These are phyloP conservation scores for Macroventuria anomochaeta DNA, from an alignment of 2,329 filamentous ascomycete species.

Conservation along the genomic window DNA sequence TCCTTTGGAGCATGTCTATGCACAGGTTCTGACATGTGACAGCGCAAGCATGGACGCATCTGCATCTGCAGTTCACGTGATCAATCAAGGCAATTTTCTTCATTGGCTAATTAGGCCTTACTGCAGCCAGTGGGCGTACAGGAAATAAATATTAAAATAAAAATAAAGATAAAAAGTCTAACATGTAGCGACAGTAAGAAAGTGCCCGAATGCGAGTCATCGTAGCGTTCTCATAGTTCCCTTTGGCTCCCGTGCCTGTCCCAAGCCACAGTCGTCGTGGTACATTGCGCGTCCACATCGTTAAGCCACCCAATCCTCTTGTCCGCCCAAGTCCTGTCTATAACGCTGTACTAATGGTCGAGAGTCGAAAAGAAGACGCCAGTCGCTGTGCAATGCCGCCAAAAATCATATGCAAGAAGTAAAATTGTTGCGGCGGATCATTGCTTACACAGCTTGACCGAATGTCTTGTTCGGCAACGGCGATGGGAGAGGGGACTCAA, in stretches of 20 bases:
- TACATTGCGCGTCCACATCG: slow-evolving; percentile 3
- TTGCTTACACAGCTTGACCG: slow-evolving; percentile 11
- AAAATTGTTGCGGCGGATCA: neutral
- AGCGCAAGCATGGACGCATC: neutral
- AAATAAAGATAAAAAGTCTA: too few relatives aligned
- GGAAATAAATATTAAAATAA: slow-evolving; percentile 4
- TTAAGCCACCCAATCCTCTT: neutral
- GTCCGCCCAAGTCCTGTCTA: slow-evolving; percentile 1
- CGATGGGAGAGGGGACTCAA: slow-evolving; percentile 36
- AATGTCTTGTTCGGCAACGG: slow-evolving; percentile 25
- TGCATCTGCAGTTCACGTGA: neutral
- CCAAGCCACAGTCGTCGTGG: neutral
- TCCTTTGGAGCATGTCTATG: neutral
- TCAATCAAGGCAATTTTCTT: neutral
- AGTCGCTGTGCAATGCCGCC: slow-evolving; percentile 3
- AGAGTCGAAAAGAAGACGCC: slow-evolving; percentile 7
- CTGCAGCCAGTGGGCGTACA: slow-evolving; percentile 1
- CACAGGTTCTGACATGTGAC: neutral
- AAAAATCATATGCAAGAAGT: neutral
- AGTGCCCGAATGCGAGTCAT: neutral
- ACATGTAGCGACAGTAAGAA: slow-evolving; percentile 10
- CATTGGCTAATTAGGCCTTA: neutral
- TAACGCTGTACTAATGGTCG: neutral
- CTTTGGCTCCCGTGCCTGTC: neutral
- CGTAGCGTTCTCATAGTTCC: neutral